Conservation (phyloP, 208 protist species). For the Angomonas ambiguus region DNA sequence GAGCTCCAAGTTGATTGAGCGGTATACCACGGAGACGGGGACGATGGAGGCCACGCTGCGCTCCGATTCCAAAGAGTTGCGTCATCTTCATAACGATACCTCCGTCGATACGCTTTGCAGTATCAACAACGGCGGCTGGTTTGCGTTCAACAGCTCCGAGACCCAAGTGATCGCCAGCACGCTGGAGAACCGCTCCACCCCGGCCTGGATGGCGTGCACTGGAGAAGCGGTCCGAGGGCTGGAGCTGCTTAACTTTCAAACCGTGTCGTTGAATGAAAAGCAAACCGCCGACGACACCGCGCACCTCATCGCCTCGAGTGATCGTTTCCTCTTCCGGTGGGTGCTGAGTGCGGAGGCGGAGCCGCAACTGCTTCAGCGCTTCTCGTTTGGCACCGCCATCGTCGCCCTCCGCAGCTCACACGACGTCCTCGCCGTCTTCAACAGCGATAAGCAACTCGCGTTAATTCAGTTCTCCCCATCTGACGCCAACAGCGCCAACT, state of each 20-base stretch:
- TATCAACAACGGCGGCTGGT: constrained; percentile 64
- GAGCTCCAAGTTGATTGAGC: constrained; percentile 67
- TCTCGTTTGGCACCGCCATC: constrained; percentile 29
- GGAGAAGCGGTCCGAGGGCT: constrained; percentile 44
- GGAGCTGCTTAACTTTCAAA: constrained; percentile 48
- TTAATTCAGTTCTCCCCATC: constrained; percentile 32
- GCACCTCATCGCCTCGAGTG: constrained; percentile 46
- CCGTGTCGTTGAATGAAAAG: neutral
- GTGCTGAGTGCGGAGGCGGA: constrained; percentile 59
- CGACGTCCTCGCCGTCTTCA: constrained; percentile 75
- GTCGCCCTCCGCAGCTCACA: constrained; percentile 39
- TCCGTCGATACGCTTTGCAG: constrained; percentile 41
- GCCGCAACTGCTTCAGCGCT: constrained; percentile 59
- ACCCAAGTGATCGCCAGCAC: constrained; percentile 74
- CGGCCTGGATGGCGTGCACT: constrained; percentile 68
- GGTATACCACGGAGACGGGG: constrained; percentile 24
- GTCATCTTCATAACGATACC: constrained; percentile 29
- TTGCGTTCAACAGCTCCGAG: constrained; percentile 78
- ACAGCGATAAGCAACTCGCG: constrained; percentile 33
- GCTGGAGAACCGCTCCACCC: constrained; percentile 70
- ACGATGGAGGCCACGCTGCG: constrained; percentile 49
- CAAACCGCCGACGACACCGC: constrained; percentile 4
- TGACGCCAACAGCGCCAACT: constrained; percentile 13
- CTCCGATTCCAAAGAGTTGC: constrained; percentile 46
- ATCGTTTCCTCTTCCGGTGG: constrained; percentile 55